phyloP scores from a whole-genome alignment of 148 eudicot genomes.

The Cornus florida region DNA sequence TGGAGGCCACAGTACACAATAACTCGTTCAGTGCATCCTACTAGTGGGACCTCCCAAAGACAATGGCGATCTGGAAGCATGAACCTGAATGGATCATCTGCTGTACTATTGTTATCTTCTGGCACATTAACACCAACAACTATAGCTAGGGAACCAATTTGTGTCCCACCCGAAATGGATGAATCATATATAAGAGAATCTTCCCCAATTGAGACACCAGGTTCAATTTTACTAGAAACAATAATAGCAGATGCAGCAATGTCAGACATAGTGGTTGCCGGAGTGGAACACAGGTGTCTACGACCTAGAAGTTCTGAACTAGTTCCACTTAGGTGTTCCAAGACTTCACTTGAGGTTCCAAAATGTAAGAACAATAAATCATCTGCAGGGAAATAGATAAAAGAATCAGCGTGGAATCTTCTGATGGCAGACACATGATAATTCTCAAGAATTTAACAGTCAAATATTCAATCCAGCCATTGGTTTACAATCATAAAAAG shows the following conservation, averaged over 20 bases:
- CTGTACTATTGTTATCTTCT: slow-evolving; percentile 19
- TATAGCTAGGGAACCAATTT: slow-evolving; percentile 83
- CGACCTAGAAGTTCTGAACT: slow-evolving; percentile 77
- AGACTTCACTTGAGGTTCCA: slow-evolving; percentile 97
- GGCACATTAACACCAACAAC: slow-evolving; percentile 82
- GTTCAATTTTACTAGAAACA: slow-evolving; percentile 75
- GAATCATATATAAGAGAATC: slow-evolving; percentile 94
- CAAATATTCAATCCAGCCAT: background rate
- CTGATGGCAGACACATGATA: background rate
- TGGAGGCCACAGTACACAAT: slow-evolving; percentile 94
- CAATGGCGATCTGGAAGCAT: slow-evolving; percentile 99
- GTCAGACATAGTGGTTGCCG: slow-evolving; percentile 91
- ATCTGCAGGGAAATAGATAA: slow-evolving; percentile 44
- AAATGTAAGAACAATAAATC: slow-evolving; percentile 88
- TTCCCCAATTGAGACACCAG: slow-evolving; percentile 90
- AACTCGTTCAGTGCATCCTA: slow-evolving; percentile 61
- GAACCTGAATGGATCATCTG: slow-evolving; percentile 46
- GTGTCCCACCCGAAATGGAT: slow-evolving; percentile 69
- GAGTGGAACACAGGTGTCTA: slow-evolving; percentile 92
- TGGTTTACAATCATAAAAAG: no score
- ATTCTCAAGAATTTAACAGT: background rate
- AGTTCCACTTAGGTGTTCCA: slow-evolving; percentile 82
- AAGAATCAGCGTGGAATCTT: slow-evolving; percentile 1
- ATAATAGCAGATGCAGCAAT: slow-evolving; percentile 91
- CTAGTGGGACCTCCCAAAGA: slow-evolving; percentile 97